Conservation (phyloP, 2,329 filamentous ascomycete species). For the Dactylonectria macrodidyma region DNA sequence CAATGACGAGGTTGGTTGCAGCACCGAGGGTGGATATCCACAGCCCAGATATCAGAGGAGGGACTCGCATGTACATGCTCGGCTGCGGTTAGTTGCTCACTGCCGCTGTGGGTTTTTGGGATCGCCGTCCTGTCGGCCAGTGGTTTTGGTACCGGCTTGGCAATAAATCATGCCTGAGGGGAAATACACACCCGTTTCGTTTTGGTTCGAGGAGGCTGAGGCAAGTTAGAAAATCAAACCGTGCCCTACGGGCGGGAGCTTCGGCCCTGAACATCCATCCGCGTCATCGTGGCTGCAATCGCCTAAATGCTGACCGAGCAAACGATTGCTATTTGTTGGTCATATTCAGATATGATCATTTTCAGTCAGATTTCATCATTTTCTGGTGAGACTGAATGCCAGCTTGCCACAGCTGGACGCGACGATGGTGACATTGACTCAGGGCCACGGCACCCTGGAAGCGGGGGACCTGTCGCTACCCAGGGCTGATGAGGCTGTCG, state of each 20-base stretch:
- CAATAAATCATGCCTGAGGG: background rate
- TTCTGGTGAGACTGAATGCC: slow-evolving; percentile 19
- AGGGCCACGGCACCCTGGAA: slow-evolving; percentile 12
- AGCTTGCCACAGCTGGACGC: slow-evolving; percentile 2
- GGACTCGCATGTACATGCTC: slow-evolving; percentile 1
- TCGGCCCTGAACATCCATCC: slow-evolving; percentile 12
- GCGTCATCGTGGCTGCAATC: slow-evolving; percentile 15
- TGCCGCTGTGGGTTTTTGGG: slow-evolving; percentile 15
- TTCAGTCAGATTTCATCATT: slow-evolving; percentile 24
- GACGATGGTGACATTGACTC: slow-evolving; percentile 18
- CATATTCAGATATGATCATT: background rate
- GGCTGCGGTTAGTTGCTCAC: background rate
- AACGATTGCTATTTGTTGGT: background rate
- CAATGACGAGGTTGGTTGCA: slow-evolving; percentile 17
- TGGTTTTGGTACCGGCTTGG: slow-evolving; percentile 5
- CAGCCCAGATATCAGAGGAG: slow-evolving; percentile 24
- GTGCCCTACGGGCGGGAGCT: background rate
- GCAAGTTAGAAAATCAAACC: slow-evolving; percentile 18
- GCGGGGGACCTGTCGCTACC: slow-evolving; percentile 15
- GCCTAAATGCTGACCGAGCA: slow-evolving; percentile 20
- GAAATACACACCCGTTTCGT: slow-evolving; percentile 6
- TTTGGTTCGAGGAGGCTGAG: slow-evolving; percentile 12
- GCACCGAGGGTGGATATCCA: slow-evolving; percentile 27
- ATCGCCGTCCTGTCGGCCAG: slow-evolving; percentile 22
- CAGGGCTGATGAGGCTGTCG: slow-evolving; percentile 7